phyloP scores from a whole-genome alignment of 257 asterid genomes.

The Nicotiana paniculata region DNA sequence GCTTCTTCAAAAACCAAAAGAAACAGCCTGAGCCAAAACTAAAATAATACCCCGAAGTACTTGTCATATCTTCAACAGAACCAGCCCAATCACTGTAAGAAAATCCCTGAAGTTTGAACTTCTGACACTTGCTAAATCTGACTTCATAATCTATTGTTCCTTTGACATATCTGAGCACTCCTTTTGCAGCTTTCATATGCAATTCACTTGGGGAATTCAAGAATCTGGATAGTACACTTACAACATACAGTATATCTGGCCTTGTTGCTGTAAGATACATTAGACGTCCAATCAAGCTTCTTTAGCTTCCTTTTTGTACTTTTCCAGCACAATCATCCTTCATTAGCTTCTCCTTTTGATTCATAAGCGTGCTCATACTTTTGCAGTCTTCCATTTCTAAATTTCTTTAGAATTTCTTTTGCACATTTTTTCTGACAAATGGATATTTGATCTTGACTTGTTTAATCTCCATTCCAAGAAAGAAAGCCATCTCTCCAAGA shows the following conservation, averaged over 20 bases:
- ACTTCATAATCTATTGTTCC: no score
- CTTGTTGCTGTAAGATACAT: constrained; percentile 4
- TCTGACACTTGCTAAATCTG: no score
- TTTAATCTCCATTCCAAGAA: no score
- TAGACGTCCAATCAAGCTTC: constrained; percentile 7
- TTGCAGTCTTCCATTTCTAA: constrained; percentile 8
- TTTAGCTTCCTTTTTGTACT: not conserved
- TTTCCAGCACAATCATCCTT: not conserved
- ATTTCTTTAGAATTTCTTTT: not conserved
- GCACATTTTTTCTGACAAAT: constrained; percentile 5
- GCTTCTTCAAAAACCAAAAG: not conserved
- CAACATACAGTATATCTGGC: not conserved
- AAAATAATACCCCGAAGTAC: not conserved
- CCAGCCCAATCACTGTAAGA: constrained; percentile 10
- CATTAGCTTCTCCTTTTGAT: not conserved
- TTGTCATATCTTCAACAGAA: not conserved
- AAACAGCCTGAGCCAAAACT: not conserved
- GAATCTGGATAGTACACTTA: constrained; percentile 7
- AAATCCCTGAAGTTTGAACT: not conserved
- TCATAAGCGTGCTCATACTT: not conserved
- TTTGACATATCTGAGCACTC: no score
- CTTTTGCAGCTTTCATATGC: no score
- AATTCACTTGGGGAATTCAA: not conserved
- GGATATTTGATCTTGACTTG: not conserved
- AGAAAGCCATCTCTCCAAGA: not conserved